Conservation (phyloP, 208 protist species). For the Polymyxa betae region DNA sequence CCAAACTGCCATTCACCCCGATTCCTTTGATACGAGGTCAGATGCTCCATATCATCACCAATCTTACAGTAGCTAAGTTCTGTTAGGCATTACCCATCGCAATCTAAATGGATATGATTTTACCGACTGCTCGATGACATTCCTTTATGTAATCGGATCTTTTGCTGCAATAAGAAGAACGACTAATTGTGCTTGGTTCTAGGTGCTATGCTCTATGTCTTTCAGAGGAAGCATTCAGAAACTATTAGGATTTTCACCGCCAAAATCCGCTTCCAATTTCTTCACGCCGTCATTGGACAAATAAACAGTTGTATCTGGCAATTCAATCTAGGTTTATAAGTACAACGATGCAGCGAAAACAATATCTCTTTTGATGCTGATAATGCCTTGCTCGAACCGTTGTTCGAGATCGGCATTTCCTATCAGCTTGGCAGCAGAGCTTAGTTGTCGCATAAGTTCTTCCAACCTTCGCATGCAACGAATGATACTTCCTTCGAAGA, state of each 20-base stretch:
- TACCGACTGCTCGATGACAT: slow-evolving; percentile 47
- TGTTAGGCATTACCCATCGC: background rate
- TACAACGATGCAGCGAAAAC: slow-evolving; percentile 98
- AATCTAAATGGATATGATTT: background rate
- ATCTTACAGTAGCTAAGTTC: background rate
- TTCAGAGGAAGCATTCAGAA: background rate
- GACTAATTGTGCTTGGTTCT: background rate
- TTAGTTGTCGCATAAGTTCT: slow-evolving; percentile 87
- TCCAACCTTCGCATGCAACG: slow-evolving; percentile 94
- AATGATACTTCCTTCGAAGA: slow-evolving; percentile 96
- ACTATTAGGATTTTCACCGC: background rate
- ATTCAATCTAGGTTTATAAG: slow-evolving; percentile 56
- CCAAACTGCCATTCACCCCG: slow-evolving; percentile 51
- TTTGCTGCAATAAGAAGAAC: background rate
- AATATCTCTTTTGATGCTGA: slow-evolving; percentile 97
- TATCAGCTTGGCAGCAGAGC: slow-evolving; percentile 94
- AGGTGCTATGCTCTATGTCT: slow-evolving; percentile 40
- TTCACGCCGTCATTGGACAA: slow-evolving; percentile 12
- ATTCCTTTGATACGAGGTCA: slow-evolving; percentile 22
- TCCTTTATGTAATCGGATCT: slow-evolving; percentile 27
- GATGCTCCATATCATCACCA: background rate
- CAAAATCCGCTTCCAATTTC: background rate
- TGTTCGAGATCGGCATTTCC: slow-evolving; percentile 95
- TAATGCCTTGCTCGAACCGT: slow-evolving; percentile 93
- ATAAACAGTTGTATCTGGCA: background rate